Evolutionary conservation across 2,329 filamentous ascomycete genomes (phyloP), one percentile per base, ranked within the genome.

Genomic region (Cladophialophora exuberans): DNA sequence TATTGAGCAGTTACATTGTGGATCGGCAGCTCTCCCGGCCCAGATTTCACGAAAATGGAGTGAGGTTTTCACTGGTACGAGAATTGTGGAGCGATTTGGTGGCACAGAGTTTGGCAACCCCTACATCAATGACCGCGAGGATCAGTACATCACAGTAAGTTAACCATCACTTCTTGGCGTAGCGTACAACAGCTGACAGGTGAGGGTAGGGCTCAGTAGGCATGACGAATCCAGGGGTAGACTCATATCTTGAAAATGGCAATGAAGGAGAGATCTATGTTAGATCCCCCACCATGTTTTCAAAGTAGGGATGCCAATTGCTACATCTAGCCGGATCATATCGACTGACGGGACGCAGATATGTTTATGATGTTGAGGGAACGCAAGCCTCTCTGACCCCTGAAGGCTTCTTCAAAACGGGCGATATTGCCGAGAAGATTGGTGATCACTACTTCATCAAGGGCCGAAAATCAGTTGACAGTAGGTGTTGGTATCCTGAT

Each of bases 191-290:
- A n/a, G 56, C 20, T 42, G 54, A 18, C 53, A 50, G 3, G 18
- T 17, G 28, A 17, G 15, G 10, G 7, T n/a, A 57, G 7, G 61
- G 57, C 7, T 62, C 62, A 11, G 62, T 64, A 4, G 73, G 73
- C 4, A 64, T 69, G 35, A 59, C 67, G 6, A 68, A 67, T 13
- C 69, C 69, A 4, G 73, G 69, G 0, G 63, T 75, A 4, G 70
- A 73, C 20, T 53, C 74, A 17, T 73, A 71, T 57, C 64, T 76
- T 13, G 67, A 66, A 1, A 66, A 71, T 4, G 74, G 72, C 9
- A 69, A 76, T 13, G 73, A 79, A 56, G 78, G 78, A 4, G 76
- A 80, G 63, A 62, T 81, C 36, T 62, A 73, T 1, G 64, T 72
- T 3, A 70, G 70, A 45, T 70, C 65, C 47, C 68, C 70, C 6